Conservation (phyloP, 176 grass and related monocot genomes). For the Musa schizocarpa region DNA sequence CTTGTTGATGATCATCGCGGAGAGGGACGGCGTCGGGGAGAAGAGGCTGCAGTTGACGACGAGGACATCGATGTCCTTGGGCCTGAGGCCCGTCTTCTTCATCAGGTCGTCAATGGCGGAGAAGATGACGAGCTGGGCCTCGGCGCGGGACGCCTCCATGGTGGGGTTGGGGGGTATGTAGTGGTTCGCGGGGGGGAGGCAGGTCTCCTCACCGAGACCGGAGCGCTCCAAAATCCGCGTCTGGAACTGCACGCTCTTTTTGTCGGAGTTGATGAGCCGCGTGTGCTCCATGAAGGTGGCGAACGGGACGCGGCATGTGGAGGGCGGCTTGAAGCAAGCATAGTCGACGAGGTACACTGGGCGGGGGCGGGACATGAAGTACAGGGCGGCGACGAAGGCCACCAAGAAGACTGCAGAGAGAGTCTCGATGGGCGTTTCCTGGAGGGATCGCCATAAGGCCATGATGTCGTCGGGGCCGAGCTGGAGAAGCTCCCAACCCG, state of each 20-base stretch:
- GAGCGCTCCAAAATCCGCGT: conserved; percentile 15
- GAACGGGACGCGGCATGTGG: conserved; percentile 10
- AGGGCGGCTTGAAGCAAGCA: conserved; percentile 1
- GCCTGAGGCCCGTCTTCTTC: conserved; percentile 25
- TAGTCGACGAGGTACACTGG: conserved; percentile 17
- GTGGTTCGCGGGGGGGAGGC: conserved; percentile 20
- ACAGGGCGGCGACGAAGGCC: background rate
- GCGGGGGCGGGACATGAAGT: conserved; percentile 7
- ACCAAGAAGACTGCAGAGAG: background rate
- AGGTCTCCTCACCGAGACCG: conserved; percentile 14
- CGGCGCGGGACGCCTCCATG: conserved; percentile 14
- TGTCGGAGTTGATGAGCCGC: conserved; percentile 5
- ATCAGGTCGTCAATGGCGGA: conserved; percentile 18
- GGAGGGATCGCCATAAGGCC: background rate
- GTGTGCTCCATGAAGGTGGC: conserved; percentile 22
- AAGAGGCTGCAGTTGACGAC: conserved; percentile 64
- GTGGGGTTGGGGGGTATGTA: conserved; percentile 18
- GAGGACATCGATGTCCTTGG: conserved; percentile 26
- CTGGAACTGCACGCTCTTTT: conserved; percentile 18
- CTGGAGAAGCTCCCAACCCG: background rate
- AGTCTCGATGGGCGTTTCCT: background rate
- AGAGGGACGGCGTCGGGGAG: conserved; percentile 46
- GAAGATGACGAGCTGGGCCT: conserved; percentile 17
- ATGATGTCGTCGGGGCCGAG: background rate
- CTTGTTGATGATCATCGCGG: conserved; percentile 39